phyloP scores from a whole-genome alignment of 73 alveolate species.

The Strombidium stylifer region DNA sequence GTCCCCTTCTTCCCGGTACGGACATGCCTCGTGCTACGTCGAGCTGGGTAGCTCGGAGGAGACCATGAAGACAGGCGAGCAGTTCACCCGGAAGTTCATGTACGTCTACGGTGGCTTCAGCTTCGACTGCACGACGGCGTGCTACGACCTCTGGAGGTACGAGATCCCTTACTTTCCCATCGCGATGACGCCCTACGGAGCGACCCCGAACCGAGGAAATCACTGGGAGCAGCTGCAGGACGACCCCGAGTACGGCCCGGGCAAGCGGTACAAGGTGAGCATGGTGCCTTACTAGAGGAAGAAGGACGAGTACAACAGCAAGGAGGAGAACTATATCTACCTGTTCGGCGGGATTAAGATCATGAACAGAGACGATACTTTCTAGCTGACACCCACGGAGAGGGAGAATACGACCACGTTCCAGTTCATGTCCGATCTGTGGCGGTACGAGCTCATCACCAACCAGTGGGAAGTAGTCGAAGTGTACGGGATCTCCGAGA shows the following conservation, averaged over 20 bases:
- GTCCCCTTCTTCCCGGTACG: conserved; percentile 58
- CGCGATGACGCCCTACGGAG: conserved; percentile 51
- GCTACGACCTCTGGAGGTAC: conserved; percentile 65
- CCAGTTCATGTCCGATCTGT: conserved; percentile 52
- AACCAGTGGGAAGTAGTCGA: conserved; percentile 50
- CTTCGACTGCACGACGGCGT: conserved; percentile 67
- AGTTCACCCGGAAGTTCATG: conserved; percentile 44
- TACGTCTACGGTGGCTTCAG: conserved; percentile 75
- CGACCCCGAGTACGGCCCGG: conserved; percentile 22
- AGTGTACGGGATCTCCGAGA: conserved; percentile 18
- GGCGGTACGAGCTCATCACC: conserved; percentile 41
- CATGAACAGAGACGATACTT: too few species aligned
- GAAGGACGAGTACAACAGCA: conserved; percentile 18
- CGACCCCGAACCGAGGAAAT: conserved; percentile 6
- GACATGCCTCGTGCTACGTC: conserved; percentile 52
- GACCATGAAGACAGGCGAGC: background rate
- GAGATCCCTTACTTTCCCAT: conserved; percentile 64
- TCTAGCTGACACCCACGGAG: background rate
- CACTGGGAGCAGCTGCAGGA: conserved; percentile 23
- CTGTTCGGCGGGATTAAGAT: conserved; percentile 63
- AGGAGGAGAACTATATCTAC: conserved; percentile 7
- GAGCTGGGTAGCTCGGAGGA: conserved; percentile 14
- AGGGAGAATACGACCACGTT: conserved; percentile 1
- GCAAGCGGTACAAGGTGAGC: conserved; percentile 52
- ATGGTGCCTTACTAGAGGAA: conserved; percentile 38